A percentile compares a stretch with the other conserved stretches of the same genome.
Evolutionary conservation across 768 basidiomycete species (phyloP).

Genomic region (Chalciporus sphaerocephalus): DNA sequence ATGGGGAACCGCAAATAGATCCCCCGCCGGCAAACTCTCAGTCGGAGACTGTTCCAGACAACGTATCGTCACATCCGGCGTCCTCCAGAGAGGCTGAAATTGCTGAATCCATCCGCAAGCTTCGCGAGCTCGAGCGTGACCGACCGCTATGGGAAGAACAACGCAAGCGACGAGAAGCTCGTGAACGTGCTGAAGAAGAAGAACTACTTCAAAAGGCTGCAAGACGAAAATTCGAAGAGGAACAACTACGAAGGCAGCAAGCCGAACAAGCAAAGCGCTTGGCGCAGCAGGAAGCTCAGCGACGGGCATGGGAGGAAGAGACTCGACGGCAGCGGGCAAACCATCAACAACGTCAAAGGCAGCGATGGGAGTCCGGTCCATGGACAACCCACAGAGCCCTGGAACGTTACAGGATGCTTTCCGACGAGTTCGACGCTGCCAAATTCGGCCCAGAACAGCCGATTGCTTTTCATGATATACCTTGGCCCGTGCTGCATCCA

Average conservation of each 20-base stretch:
- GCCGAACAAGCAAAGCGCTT: constrained; percentile 22
- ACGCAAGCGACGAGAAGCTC: constrained; percentile 42
- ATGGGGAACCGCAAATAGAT: constrained; percentile 1
- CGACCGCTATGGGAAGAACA: constrained; percentile 57
- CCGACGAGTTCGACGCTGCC: constrained; percentile 59
- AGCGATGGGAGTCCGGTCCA: constrained; percentile 51
- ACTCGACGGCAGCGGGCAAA: constrained; percentile 39
- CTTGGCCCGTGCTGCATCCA: constrained; percentile 68
- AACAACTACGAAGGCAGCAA: constrained; percentile 24
- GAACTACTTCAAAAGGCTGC: constrained; percentile 35
- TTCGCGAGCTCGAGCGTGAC: constrained; percentile 64
- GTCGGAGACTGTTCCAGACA: background rate
- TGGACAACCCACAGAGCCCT: constrained; percentile 68
- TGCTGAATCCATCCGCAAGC: constrained; percentile 61
- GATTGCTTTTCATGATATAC: constrained; percentile 58
- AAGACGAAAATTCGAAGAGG: constrained; percentile 30
- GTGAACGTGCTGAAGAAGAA: constrained; percentile 43
- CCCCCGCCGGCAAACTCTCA: constrained; percentile 6
- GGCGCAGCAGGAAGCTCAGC: constrained; percentile 28
- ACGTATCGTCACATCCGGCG: constrained; percentile 32
- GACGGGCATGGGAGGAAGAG: constrained; percentile 31
- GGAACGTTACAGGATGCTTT: constrained; percentile 59
- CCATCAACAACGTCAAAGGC: constrained; percentile 44
- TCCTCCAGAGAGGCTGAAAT: constrained; percentile 41
- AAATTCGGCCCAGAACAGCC: constrained; percentile 52